A percentile compares a stretch with the other conserved stretches of the same genome.
phyloP scores from a whole-genome alignment of 805 yeast species.

The Ogataea degrootiae region DNA sequence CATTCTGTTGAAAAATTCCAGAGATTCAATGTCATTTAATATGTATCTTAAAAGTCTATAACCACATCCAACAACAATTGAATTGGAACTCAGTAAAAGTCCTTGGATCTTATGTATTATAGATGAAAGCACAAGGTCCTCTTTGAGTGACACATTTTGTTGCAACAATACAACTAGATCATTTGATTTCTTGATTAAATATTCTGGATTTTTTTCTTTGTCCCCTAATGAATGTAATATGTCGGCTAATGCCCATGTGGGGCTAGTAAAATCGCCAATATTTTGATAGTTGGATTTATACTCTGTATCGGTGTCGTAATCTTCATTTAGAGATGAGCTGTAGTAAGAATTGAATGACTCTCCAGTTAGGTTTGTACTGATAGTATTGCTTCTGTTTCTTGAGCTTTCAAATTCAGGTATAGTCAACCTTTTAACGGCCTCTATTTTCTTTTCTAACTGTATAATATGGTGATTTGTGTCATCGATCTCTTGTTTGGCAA shows the following conservation, averaged over 20 bases:
- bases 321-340: conserved; percentile 13
- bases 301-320: conserved; percentile 5
- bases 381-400: conserved; percentile 21
- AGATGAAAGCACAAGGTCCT: conserved; percentile 57
- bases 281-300: not conserved
- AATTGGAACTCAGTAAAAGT: conserved; percentile 45
- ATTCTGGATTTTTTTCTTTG: conserved; percentile 44
- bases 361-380: conserved; percentile 14
- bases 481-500: conserved; percentile 1
- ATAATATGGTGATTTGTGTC: not conserved
- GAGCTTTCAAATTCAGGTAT: conserved; percentile 21
- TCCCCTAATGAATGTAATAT: conserved; percentile 53
- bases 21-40: conserved; percentile 48
- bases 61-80: conserved; percentile 67
- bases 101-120: conserved; percentile 51
- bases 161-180: conserved; percentile 54
- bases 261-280: conserved; percentile 26
- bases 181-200: conserved; percentile 57
- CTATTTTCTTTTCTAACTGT: conserved; percentile 9
- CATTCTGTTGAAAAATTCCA: conserved; percentile 47
- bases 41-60: conserved; percentile 69
- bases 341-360: conserved; percentile 12
- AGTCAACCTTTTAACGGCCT: conserved; percentile 11
- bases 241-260: conserved; percentile 63
- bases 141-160: conserved; percentile 53